Conservation (phyloP, 2,329 filamentous ascomycete species). For the Diaporthe helianthi region DNA sequence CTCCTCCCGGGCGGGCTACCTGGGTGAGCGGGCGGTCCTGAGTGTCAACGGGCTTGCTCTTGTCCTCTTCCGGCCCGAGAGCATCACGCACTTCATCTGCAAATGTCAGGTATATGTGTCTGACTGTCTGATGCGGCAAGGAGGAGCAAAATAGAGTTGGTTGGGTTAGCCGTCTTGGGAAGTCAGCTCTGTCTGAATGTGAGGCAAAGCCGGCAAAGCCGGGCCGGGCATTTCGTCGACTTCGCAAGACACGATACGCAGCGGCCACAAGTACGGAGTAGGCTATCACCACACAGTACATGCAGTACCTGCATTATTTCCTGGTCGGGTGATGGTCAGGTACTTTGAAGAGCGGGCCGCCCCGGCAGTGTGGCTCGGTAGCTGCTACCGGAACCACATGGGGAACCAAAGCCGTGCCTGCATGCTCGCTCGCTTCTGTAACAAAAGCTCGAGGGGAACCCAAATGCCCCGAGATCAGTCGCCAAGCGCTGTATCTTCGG, state of each 20-base stretch:
- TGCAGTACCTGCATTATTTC: not conserved
- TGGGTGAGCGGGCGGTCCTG: not conserved
- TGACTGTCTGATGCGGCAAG: not conserved
- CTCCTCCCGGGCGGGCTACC: not conserved
- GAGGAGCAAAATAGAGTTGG: slow-evolving; percentile 12
- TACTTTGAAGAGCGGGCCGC: slow-evolving; percentile 31
- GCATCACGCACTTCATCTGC: not conserved
- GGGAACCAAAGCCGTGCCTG: slow-evolving; percentile 11
- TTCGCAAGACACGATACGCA: not conserved
- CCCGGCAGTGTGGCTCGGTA: slow-evolving; percentile 33
- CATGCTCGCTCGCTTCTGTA: slow-evolving; percentile 6
- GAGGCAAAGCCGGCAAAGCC: not conserved
- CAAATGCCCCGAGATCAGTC: slow-evolving; percentile 17
- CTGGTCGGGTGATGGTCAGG: slow-evolving; percentile 11
- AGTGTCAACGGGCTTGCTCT: not conserved
- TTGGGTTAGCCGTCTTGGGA: slow-evolving; percentile 16
- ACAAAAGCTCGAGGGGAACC: slow-evolving; percentile 17
- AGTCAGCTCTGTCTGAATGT: slow-evolving; percentile 2
- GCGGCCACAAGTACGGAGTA: not conserved
- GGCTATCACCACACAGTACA: not conserved
- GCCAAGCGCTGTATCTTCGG: slow-evolving; percentile 9
- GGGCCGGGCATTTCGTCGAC: not conserved
- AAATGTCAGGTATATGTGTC: not conserved
- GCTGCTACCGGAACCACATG: slow-evolving; percentile 30
- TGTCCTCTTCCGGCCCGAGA: not conserved